These are phyloP conservation scores for Tranzscheliella williamsii DNA, from an alignment of 1,284 basidiomycete species.

Conservation along the genomic window DNA sequence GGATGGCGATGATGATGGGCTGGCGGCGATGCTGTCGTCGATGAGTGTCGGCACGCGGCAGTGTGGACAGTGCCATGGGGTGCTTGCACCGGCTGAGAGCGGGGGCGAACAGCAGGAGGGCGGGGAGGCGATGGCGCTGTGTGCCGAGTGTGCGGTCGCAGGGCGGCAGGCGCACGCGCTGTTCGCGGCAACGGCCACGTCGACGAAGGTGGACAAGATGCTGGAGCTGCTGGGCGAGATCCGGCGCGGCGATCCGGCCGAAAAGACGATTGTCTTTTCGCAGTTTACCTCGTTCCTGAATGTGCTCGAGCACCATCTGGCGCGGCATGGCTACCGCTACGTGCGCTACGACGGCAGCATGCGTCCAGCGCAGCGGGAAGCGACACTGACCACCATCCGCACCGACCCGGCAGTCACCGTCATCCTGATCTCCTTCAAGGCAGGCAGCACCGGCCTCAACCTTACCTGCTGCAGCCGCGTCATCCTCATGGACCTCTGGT, in stretches of 20 bases:
- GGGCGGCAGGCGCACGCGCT: constrained; percentile 14
- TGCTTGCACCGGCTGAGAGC: constrained; percentile 2
- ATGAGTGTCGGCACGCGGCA: constrained; percentile 64
- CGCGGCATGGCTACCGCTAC: constrained; percentile 70
- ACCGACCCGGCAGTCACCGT: constrained; percentile 68
- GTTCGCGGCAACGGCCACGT: constrained; percentile 63
- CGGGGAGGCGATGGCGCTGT: constrained; percentile 12
- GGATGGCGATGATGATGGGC: constrained; percentile 67
- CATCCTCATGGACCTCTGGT: constrained; percentile 90
- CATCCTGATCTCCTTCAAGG: constrained; percentile 95
- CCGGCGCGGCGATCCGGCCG: constrained; percentile 66
- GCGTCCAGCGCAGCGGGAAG: constrained; percentile 75
- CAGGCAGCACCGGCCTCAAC: constrained; percentile 91
- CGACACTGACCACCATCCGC: constrained; percentile 74
- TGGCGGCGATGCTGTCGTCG: constrained; percentile 75
- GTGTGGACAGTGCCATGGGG: constrained; percentile 45
- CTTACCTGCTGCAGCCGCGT: constrained; percentile 92
- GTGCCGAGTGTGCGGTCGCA: constrained; percentile 34
- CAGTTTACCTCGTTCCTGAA: constrained; percentile 91
- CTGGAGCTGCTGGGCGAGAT: constrained; percentile 74
- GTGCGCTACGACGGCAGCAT: constrained; percentile 89
- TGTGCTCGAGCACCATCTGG: constrained; percentile 80
- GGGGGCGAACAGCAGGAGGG: not conserved
- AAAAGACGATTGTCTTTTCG: constrained; percentile 81
- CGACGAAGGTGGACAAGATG: constrained; percentile 83